Conservation (phyloP, 1,284 basidiomycete genomes). For the Sutorius eximius region DNA sequence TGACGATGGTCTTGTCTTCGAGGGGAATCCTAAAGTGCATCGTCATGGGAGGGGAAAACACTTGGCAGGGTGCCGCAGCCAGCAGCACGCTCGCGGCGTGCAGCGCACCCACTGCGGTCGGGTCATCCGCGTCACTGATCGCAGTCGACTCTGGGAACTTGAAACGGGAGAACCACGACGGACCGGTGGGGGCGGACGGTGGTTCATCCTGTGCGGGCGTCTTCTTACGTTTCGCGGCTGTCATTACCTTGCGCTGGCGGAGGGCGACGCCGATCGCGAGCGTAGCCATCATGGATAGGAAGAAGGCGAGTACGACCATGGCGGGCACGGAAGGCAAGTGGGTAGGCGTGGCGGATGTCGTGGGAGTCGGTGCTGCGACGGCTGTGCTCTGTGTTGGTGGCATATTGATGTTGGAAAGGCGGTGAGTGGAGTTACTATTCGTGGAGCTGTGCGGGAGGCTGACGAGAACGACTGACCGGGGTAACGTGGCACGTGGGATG, state of each 20-base stretch:
- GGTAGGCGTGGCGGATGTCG: background rate
- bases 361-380: background rate
- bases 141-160: background rate
- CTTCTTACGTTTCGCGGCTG: background rate
- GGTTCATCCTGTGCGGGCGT: background rate
- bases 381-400: constrained; percentile 16
- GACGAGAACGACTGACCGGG: constrained; percentile 2
- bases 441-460: constrained; percentile 9
- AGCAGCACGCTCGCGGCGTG: constrained; percentile 24
- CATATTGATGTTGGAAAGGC: constrained; percentile 17
- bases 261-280: constrained; percentile 20
- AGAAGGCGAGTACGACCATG: constrained; percentile 21
- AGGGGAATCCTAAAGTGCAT: constrained; percentile 24
- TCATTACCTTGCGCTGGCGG: constrained; percentile 16
- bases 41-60: constrained; percentile 20
- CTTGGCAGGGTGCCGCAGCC: constrained; percentile 27
- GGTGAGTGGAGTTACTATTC: background rate
- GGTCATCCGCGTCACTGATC: background rate
- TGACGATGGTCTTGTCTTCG: constrained; percentile 21
- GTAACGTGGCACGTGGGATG: background rate
- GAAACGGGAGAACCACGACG: background rate
- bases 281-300: constrained; percentile 18
- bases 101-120: constrained; percentile 24
- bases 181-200: background rate
- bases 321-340: constrained; percentile 21